Evolutionary conservation across 2,329 filamentous ascomycete species (phyloP).

Genomic region (Tolypocladium amazonense): DNA sequence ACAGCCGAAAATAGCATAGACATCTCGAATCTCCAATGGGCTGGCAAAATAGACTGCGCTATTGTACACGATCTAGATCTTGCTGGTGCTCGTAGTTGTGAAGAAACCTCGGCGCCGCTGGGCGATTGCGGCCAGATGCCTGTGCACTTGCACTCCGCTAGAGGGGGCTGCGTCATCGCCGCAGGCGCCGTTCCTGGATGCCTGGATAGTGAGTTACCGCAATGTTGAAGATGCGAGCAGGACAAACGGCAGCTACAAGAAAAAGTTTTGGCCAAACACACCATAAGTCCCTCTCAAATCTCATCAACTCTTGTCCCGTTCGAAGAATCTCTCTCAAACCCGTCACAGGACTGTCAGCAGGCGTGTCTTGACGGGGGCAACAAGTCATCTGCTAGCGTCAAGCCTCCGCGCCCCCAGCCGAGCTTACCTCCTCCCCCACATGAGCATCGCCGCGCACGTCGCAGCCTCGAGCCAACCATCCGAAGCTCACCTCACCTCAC

Average conservation of each 20-base stretch:
- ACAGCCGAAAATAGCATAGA: neutral
- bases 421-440: slow-evolving; percentile 1
- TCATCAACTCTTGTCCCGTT: too few species aligned
- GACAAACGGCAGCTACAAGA: neutral
- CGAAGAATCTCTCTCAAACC: too few species aligned
- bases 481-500: neutral
- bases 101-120: too few species aligned
- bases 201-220: neutral
- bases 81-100: neutral
- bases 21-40: neutral
- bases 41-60: neutral
- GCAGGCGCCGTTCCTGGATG: neutral
- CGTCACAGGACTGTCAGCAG: neutral
- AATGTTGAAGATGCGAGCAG: neutral
- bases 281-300: too few species aligned
- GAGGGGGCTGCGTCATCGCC: slow-evolving; percentile 3
- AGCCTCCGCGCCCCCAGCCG: neutral
- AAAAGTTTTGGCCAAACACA: accelerated
- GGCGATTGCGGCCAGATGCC: neutral
- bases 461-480: slow-evolving; percentile 1
- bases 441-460: neutral
- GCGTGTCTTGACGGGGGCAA: neutral
- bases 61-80: neutral
- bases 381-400: neutral
- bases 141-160: neutral